A percentile compares a stretch with the other conserved stretches of the same genome.
Conservation (phyloP, 495 filamentous ascomycete species). For the Tuber aestivum region DNA sequence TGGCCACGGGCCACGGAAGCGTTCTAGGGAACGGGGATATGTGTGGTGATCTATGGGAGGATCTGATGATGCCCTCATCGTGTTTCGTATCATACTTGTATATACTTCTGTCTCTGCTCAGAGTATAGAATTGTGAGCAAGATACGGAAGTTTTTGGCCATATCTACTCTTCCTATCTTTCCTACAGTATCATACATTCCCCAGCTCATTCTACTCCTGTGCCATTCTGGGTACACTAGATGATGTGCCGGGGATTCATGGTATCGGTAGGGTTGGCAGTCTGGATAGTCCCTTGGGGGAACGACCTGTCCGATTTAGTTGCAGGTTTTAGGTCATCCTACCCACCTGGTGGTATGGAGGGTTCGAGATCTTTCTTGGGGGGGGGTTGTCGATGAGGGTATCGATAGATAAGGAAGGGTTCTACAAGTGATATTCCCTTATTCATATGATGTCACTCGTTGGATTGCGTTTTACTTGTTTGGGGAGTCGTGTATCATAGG, state of each 20-base stretch:
- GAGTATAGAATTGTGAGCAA: neutral
- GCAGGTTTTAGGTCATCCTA: neutral
- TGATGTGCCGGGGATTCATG: neutral
- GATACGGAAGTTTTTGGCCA: neutral
- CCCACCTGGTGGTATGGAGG: neutral
- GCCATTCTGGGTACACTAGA: neutral
- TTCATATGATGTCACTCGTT: neutral
- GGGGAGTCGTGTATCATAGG: neutral
- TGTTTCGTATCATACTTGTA: too few relatives aligned
- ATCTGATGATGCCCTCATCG: neutral
- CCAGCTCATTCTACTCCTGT: neutral
- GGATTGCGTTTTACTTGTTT: neutral
- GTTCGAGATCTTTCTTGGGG: neutral
- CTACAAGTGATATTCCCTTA: neutral
- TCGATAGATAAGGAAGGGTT: neutral
- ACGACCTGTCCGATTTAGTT: neutral
- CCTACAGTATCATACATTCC: neutral
- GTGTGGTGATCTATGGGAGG: neutral
- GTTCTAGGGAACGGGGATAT: neutral
- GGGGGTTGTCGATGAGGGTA: neutral
- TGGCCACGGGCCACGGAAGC: neutral
- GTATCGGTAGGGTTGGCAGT: neutral
- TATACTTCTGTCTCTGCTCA: neutral
- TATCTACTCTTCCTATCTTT: neutral
- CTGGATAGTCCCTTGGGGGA: neutral